Percentiles rank a stretch among this genome's conserved stretches.
phyloP scores from a whole-genome alignment of 345 rosid genomes.

The Bretschneidera sinensis region DNA sequence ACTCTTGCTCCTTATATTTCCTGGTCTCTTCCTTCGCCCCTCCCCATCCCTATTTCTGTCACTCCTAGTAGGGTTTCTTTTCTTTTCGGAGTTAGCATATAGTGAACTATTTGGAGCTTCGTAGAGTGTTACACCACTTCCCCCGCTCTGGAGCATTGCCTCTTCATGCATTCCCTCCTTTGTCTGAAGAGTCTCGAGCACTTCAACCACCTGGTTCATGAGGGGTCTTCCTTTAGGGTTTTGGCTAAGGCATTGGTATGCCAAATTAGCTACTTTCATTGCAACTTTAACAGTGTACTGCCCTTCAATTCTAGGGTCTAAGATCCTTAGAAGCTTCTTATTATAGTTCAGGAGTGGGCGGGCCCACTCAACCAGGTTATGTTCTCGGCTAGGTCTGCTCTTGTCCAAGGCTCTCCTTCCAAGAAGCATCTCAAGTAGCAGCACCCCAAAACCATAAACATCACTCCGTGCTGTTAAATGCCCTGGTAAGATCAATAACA shows the following conservation, averaged over 20 bases:
- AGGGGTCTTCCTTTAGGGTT: constrained; percentile 86
- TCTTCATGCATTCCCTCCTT: constrained; percentile 35
- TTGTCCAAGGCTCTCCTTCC: constrained; percentile 97
- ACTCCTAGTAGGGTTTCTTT: constrained; percentile 15
- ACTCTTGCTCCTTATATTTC: constrained; percentile 51
- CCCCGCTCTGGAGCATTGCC: constrained; percentile 33
- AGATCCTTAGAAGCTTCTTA: constrained; percentile 77
- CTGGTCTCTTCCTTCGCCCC: constrained; percentile 21
- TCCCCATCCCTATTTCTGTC: constrained; percentile 20
- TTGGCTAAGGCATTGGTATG: constrained; percentile 88
- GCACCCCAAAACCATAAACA: constrained; percentile 95
- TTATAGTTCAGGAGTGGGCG: constrained; percentile 78
- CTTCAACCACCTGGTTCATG: constrained; percentile 82
- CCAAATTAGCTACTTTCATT: constrained; percentile 71
- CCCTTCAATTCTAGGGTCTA: constrained; percentile 91
- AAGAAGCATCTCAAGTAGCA: constrained; percentile 87
- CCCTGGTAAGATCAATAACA: constrained; percentile 41
- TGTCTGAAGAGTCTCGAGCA: constrained; percentile 53
- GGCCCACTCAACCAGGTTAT: constrained; percentile 97
- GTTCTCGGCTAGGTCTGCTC: constrained; percentile 82
- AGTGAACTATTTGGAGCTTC: constrained; percentile 38
- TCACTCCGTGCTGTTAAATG: constrained; percentile 96
- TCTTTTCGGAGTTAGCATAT: constrained; percentile 3
- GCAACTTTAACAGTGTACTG: constrained; percentile 58
- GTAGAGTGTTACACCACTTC: constrained; percentile 41